These are phyloP conservation scores for Tulasnella sp. DNA, from an alignment of 768 basidiomycete species.

Conservation along the genomic window DNA sequence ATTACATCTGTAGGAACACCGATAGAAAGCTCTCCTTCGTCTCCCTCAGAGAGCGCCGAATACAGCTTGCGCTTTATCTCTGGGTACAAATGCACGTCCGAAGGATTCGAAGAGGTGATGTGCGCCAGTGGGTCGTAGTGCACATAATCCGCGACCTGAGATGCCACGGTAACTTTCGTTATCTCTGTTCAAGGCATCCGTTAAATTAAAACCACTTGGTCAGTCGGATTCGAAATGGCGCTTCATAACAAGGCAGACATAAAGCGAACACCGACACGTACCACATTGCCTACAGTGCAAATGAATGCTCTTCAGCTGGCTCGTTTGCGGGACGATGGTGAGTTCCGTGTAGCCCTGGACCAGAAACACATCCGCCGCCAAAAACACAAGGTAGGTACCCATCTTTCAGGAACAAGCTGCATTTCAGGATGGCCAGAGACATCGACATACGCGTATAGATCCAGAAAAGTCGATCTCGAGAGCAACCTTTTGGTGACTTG, in stretches of 20 bases:
- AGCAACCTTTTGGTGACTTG: conserved; percentile 93
- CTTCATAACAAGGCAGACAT: conserved; percentile 19
- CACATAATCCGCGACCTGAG: conserved; percentile 61
- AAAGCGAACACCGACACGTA: conserved; percentile 32
- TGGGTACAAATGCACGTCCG: conserved; percentile 80
- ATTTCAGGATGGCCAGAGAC: conserved; percentile 13
- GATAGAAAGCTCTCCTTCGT: conserved; percentile 91
- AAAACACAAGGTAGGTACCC: conserved; percentile 13
- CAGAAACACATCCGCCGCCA: not conserved
- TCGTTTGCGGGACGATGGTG: conserved; percentile 68
- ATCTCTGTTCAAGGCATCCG: conserved; percentile 41
- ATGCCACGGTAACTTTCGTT: conserved; percentile 58
- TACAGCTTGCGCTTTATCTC: conserved; percentile 89
- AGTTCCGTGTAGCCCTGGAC: conserved; percentile 85
- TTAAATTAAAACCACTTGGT: conserved; percentile 21
- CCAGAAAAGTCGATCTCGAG: conserved; percentile 90
- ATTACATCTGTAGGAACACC: conserved; percentile 64
- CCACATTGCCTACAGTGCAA: conserved; percentile 83
- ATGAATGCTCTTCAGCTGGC: conserved; percentile 69
- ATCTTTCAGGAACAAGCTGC: not conserved
- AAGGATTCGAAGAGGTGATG: conserved; percentile 47
- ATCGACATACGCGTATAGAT: conserved; percentile 54
- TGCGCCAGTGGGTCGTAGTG: conserved; percentile 64
- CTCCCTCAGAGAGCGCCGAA: conserved; percentile 77
- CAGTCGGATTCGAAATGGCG: conserved; percentile 22